Evolutionary conservation across 2,329 filamentous ascomycete species (phyloP).

Genomic region (Colletotrichum trifolii): DNA sequence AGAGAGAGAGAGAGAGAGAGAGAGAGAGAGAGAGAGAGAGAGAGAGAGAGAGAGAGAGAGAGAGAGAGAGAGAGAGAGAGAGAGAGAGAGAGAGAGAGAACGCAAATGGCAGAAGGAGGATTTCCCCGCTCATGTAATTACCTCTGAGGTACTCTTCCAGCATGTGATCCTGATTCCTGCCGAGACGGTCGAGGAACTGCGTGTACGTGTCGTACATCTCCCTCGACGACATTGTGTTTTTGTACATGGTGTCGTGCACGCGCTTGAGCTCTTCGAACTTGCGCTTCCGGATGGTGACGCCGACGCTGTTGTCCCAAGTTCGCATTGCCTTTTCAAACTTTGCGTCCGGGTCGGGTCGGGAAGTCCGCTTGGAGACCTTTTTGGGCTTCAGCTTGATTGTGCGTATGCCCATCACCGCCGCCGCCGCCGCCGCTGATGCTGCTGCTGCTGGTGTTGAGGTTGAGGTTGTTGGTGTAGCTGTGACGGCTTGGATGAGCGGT

Average conservation of each 20-base stretch:
- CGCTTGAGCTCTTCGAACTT: too few species aligned
- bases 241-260: too few species aligned
- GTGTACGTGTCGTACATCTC: too few species aligned
- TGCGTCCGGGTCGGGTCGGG: constrained; percentile 1
- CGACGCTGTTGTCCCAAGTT: too few species aligned
- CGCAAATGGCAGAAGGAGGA: background rate
- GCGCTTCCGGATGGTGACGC: too few species aligned
- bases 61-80: too few species aligned
- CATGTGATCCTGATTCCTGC: too few species aligned
- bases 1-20: background rate
- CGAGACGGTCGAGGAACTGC: too few species aligned
- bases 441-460: background rate
- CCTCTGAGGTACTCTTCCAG: too few species aligned
- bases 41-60: background rate
- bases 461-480: background rate
- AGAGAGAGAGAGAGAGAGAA: background rate
- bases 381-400: constrained; percentile 9
- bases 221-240: too few species aligned
- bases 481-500: background rate
- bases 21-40: background rate
- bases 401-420: background rate
- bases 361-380: background rate
- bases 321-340: too few species aligned
- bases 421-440: background rate
- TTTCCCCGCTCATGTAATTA: background rate